phyloP scores from a whole-genome alignment of 306 rosid species.

The Casuarina glauca region DNA sequence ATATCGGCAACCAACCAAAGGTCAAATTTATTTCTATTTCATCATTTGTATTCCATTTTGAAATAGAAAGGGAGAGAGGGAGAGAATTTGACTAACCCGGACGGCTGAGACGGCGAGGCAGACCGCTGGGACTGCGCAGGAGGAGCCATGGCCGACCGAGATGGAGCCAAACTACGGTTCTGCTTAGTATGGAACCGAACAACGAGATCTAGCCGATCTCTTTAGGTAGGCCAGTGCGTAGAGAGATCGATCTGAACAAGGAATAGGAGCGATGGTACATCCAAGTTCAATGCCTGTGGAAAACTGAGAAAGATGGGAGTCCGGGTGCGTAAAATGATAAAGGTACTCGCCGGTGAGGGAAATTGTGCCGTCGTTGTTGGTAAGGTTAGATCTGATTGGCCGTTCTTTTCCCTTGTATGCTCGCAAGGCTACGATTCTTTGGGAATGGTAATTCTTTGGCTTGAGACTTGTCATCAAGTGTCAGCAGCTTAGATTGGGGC shows the following conservation, averaged over 20 bases:
- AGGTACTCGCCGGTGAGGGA: background rate
- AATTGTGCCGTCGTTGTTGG: constrained; percentile 6
- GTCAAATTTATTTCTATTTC: background rate
- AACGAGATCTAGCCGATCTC: constrained; percentile 9
- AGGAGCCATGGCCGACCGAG: constrained; percentile 76
- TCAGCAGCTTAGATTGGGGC: no score
- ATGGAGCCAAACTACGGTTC: constrained; percentile 15
- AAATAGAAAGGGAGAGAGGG: background rate
- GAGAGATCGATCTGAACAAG: constrained; percentile 37
- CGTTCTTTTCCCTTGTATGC: no score
- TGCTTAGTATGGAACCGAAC: background rate
- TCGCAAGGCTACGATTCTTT: no score
- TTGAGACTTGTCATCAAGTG: no score
- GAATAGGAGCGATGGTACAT: background rate
- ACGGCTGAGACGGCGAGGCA: constrained; percentile 94
- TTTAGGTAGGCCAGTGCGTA: background rate
- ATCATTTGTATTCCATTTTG: no score
- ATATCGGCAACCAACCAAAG: background rate
- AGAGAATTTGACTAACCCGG: constrained; percentile 63
- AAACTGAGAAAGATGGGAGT: background rate
- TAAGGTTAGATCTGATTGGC: constrained; percentile 44
- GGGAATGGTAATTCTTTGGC: no score
- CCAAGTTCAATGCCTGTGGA: background rate
- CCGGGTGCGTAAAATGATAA: background rate
- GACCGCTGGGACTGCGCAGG: constrained; percentile 82